phyloP scores from a whole-genome alignment of 148 eudicot genomes.

The Beta vulgaris region DNA sequence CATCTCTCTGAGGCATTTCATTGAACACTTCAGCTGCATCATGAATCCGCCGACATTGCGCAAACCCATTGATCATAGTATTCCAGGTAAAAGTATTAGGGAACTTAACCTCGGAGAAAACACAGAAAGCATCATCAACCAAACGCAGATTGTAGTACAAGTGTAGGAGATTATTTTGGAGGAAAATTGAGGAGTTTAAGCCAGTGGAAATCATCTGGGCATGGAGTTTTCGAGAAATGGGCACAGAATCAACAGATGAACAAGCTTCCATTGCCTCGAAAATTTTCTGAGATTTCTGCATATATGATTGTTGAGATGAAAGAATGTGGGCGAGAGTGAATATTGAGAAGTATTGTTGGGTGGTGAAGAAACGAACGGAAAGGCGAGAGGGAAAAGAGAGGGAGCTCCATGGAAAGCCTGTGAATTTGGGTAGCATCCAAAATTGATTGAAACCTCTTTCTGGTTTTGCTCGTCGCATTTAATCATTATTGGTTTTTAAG shows the following conservation, averaged over 20 bases:
- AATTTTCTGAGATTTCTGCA: conserved; percentile 31
- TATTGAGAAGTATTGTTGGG: conserved; percentile 4
- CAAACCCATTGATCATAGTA: conserved; percentile 30
- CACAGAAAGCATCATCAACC: conserved; percentile 26
- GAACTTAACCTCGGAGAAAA: conserved; percentile 23
- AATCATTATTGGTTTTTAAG: too few species aligned
- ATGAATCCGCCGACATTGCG: conserved; percentile 10
- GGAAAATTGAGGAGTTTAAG: conserved; percentile 29
- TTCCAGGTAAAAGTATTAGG: conserved; percentile 35
- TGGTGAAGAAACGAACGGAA: conserved; percentile 6
- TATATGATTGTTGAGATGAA: not conserved
- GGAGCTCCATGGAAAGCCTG: conserved; percentile 15
- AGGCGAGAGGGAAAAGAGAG: not conserved
- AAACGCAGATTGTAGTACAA: conserved; percentile 30
- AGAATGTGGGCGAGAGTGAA: not conserved
- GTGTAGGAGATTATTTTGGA: conserved; percentile 37
- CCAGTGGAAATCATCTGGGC: conserved; percentile 36
- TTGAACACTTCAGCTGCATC: conserved; percentile 38
- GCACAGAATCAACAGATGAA: conserved; percentile 16
- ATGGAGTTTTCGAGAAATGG: conserved; percentile 31
- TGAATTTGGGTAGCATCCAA: conserved; percentile 20
- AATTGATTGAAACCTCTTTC: not conserved
- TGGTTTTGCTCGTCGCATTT: too few species aligned
- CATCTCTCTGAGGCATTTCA: conserved; percentile 40
- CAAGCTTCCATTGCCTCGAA: conserved; percentile 30